Evolutionary conservation across 2,329 filamentous ascomycete species (phyloP), one percentile per base, ranked within the genome.

Genomic region (Neophaeococcomyces aloes): DNA sequence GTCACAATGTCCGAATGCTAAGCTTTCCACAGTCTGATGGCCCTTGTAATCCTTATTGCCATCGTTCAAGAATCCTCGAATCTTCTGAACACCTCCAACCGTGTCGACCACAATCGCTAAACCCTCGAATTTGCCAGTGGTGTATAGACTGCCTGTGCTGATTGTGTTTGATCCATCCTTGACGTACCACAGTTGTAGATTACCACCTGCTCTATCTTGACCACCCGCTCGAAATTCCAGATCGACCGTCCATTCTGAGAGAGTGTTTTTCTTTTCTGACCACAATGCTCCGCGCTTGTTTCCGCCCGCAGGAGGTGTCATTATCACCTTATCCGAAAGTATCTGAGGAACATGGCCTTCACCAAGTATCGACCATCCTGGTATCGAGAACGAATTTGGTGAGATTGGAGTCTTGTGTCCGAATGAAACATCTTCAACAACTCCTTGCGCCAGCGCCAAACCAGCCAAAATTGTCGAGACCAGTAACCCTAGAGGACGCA

Each of bases 31-130:
- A 56, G 77, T 81, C 53, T 78, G 72, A 55, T 88, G 82, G 45
- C 73, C 71, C 58, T 79, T 80, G 70, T 81, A 95, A 62, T 94
- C 85, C 53, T 75, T 79, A 29, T 70, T 76, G 38, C 88, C 89
- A 62, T 96, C 91, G 66, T 96, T 98, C 53, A 98, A 68, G 69
- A 96, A 98, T 14, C 84, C 91, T 47, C 91, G 77, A 51, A 98
- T 72, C 53, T 91, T 91, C 40, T 79, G 72, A 46, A 70, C 69
- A 53, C 86, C 82, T 43, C 84, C 82, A 58, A 91, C 83, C 49
- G 83, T 80, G 65, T 96, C 89, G 42, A 98, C 65, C 18, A 93
- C 81, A 45, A 98, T 68, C 27, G 78, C 88, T 53, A 98, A 68
- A n/a, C 91, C 91, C 56, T 96, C 89, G 57, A 94, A 98, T 54